Evolutionary conservation across 805 yeast species (phyloP).

Genomic region (Saturnispora gosingensis): DNA sequence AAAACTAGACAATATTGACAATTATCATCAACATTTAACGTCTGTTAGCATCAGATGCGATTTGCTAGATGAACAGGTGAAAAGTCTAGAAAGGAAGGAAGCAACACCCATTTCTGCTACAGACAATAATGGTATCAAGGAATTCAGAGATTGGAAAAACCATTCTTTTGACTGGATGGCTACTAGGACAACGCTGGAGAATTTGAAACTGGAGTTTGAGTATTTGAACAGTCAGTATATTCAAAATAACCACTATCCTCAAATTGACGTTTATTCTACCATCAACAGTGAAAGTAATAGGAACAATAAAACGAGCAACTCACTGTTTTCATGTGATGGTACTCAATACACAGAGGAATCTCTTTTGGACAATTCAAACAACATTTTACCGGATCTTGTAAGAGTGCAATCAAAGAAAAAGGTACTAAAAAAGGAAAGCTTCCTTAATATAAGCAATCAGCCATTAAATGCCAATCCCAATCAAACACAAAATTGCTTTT

Average conservation of each 20-base stretch:
- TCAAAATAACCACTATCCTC: constrained; percentile 15
- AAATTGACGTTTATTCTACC: not conserved
- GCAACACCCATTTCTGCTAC: constrained; percentile 13
- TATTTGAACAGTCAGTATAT: constrained; percentile 25
- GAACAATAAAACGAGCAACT: not conserved
- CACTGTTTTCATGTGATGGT: constrained; percentile 9
- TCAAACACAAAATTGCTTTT: not conserved
- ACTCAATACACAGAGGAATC: constrained; percentile 8
- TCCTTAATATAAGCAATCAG: constrained; percentile 15
- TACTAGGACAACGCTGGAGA: constrained; percentile 37
- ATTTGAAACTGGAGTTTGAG: constrained; percentile 32
- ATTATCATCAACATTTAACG: constrained; percentile 25
- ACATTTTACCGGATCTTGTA: not conserved
- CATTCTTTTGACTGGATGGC: constrained; percentile 33
- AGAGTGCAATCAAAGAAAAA: constrained; percentile 8
- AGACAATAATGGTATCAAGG: constrained; percentile 15
- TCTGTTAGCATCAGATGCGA: constrained; percentile 27
- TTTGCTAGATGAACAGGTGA: constrained; percentile 27
- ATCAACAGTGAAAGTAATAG: not conserved
- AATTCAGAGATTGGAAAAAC: constrained; percentile 22
- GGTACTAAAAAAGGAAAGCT: constrained; percentile 25
- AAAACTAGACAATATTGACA: constrained; percentile 20
- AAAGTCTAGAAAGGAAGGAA: constrained; percentile 20
- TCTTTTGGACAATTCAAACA: not conserved
- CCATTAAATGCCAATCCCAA: constrained; percentile 1